phyloP scores from a whole-genome alignment of 192 early-diverging fungal species.

The Chytriomyces sp. region DNA sequence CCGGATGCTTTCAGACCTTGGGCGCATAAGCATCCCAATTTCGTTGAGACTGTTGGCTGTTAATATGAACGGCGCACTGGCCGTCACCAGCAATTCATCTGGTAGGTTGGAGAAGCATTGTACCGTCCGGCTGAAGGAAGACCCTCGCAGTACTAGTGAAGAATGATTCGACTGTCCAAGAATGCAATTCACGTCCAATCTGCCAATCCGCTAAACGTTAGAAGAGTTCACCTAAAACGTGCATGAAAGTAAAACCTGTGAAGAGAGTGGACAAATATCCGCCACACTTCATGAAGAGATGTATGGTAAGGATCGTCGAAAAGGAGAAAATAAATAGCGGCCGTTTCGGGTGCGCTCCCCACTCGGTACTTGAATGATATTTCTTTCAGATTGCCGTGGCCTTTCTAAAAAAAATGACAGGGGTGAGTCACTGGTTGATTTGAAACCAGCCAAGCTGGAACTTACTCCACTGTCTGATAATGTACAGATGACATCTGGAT shows the following conservation, averaged over 20 bases:
- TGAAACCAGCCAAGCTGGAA: background rate
- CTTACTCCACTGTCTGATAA: slow-evolving; percentile 42
- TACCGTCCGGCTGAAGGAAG: slow-evolving; percentile 41
- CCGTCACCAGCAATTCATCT: slow-evolving; percentile 40
- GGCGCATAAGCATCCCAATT: slow-evolving; percentile 46
- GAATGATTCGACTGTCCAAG: slow-evolving; percentile 53
- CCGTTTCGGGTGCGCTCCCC: slow-evolving; percentile 37
- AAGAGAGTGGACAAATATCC: slow-evolving; percentile 50
- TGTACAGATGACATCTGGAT: slow-evolving; percentile 50
- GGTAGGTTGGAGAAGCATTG: slow-evolving; percentile 42
- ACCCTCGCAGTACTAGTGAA: slow-evolving; percentile 50
- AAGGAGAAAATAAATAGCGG: slow-evolving; percentile 50
- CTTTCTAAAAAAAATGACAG: slow-evolving; percentile 8
- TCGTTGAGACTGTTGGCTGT: slow-evolving; percentile 53
- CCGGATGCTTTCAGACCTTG: slow-evolving; percentile 12
- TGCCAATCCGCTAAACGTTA: slow-evolving; percentile 2
- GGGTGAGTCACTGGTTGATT: background rate
- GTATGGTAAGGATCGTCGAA: slow-evolving; percentile 56
- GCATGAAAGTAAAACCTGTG: slow-evolving; percentile 28
- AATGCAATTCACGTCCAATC: slow-evolving; percentile 53
- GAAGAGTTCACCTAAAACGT: background rate
- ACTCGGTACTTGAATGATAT: slow-evolving; percentile 50
- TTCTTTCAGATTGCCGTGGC: slow-evolving; percentile 39
- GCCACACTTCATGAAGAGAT: slow-evolving; percentile 48
- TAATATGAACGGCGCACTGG: slow-evolving; percentile 43